Evolutionary conservation across 768 basidiomycete genomes (phyloP), one percentile per base, ranked within the genome.

Genomic region (Mycena epipterygia): DNA sequence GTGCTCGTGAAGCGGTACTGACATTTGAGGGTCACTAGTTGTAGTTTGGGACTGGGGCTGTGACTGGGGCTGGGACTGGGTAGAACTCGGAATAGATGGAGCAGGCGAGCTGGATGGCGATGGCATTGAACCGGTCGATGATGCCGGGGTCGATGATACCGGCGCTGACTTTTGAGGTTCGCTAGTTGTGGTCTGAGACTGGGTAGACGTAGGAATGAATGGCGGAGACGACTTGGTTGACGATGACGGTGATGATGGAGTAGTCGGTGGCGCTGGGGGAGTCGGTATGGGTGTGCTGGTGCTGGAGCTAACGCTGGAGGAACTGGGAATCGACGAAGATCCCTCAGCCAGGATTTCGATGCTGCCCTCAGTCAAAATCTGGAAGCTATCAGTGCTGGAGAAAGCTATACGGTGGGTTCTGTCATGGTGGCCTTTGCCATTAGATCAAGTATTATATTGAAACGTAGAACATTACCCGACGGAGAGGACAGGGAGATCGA

Each of bases 321-420:
- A n/a, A n/a, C n/a, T n/a, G n/a, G n/a, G n/a, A n/a, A n/a, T n/a
- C n/a, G 51, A 14, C 23, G 63, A 44, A 14, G 52, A 23, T 30
- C 19, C 1, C 29, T 25, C 29, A 35, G 53, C 9, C 39, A 55
- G 41, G 52, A 64, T 64, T 32, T 55, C 39, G 52, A 64, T 55
- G 30, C 41, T 64, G 30, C 63, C 52, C 63, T 41, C n/a, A n/a
- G 6, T 14, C 29, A 30, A 52, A 52, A 63, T 30, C 3, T 14
- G 9, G 48, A 63, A 63, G 16, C 63, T 41, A 27, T 55, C 63
- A 29, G 2, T 55, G 32, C 29, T 23, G 9, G 63, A 32, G 48
- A 64, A 55, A n/a, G 52, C 63, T 55, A 64, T 64, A 16, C 63
- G 63, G 41, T 64, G 61, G 19, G 33, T 52, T 52, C 63, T 53